Conservation (phyloP, 306 rosid genomes). For the Spatholobus suberectus region DNA sequence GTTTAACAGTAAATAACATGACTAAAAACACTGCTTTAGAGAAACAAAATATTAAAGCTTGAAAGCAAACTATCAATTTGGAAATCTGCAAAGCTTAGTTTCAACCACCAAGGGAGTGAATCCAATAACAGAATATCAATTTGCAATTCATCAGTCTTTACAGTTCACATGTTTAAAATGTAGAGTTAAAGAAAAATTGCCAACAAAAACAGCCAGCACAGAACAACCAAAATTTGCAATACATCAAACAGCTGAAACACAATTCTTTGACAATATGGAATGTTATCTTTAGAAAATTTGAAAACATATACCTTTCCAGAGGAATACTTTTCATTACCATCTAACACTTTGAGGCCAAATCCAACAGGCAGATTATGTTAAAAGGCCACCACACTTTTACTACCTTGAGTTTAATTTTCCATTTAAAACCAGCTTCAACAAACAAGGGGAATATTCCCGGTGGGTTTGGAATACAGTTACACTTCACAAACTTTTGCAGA, state of each 20-base stretch:
- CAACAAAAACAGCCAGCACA: neutral
- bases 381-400: neutral
- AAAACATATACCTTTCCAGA: neutral
- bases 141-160: neutral
- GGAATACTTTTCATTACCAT: neutral
- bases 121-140: neutral
- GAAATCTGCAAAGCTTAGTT: neutral
- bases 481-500: neutral
- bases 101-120: neutral
- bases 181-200: neutral
- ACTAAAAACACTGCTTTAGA: conserved; percentile 24
- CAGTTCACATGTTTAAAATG: neutral
- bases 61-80: neutral
- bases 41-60: neutral
- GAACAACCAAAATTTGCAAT: neutral
- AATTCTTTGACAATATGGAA: neutral
- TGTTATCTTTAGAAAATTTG: neutral
- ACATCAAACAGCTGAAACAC: neutral
- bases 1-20: conserved; percentile 35
- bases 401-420: neutral
- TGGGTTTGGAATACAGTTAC: neutral
- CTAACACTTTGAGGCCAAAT: neutral
- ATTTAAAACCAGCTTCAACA: neutral
- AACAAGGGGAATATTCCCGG: neutral
- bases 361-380: neutral